Evolutionary conservation across 2,329 filamentous ascomycete genomes (phyloP).

Genomic region (Colletotrichum tofieldiae): DNA sequence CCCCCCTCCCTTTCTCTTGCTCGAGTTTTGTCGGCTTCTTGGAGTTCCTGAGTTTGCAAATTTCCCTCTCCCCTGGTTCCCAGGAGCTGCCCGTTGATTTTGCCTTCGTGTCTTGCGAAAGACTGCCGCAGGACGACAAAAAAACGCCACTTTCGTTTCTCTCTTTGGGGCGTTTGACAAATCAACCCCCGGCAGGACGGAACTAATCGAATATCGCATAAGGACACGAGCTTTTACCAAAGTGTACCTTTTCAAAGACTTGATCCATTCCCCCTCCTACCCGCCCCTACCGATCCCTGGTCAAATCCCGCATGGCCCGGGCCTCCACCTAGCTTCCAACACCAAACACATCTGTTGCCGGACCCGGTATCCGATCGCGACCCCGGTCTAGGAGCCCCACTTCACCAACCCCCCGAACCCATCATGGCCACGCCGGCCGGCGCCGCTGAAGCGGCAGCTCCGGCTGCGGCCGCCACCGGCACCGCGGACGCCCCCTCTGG

Average conservation of each 20-base stretch:
- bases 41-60: neutral
- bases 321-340: constrained; percentile 33
- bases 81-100: constrained; percentile 4
- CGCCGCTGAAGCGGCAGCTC: constrained; percentile 31
- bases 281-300: constrained; percentile 9
- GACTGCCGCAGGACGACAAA: constrained; percentile 26
- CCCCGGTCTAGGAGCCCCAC: constrained; percentile 16
- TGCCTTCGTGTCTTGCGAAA: neutral
- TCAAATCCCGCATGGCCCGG: constrained; percentile 32
- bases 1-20: neutral
- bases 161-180: constrained; percentile 16
- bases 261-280: constrained; percentile 2
- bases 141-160: neutral
- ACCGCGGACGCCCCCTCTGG: constrained; percentile 12
- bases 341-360: constrained; percentile 21
- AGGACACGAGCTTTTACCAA: constrained; percentile 26
- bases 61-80: constrained; percentile 3
- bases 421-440: constrained; percentile 42
- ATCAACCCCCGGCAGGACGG: constrained; percentile 6
- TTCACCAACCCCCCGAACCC: neutral
- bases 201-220: constrained; percentile 18
- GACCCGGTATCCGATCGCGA: constrained; percentile 20
- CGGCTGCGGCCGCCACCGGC: constrained; percentile 31
- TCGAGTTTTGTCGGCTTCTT: constrained; percentile 15
- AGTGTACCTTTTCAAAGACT: constrained; percentile 9